A percentile compares a stretch with the other conserved stretches of the same genome.
Conservation (phyloP, 768 basidiomycete genomes). For the Austroboletus festivus region DNA sequence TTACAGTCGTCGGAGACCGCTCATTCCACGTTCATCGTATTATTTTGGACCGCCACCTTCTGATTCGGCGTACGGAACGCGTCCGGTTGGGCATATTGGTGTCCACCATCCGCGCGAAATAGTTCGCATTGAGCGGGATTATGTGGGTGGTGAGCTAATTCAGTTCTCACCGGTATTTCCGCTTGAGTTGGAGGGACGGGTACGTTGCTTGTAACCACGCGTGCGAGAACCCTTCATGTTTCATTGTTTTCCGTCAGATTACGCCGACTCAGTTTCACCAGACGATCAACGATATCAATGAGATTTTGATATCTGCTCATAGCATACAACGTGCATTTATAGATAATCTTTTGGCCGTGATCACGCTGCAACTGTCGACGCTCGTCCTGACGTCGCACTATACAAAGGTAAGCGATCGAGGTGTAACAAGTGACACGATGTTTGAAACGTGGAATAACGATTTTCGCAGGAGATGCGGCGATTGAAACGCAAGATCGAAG, state of each 20-base stretch:
- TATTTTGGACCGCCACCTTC: constrained; percentile 77
- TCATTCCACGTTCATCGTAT: constrained; percentile 78
- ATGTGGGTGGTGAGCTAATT: constrained; percentile 81
- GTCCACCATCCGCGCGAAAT: constrained; percentile 90
- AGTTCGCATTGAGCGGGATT: constrained; percentile 89
- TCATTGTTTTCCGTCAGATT: constrained; percentile 49
- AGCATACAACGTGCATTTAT: constrained; percentile 67
- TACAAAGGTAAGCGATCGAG: constrained; percentile 56
- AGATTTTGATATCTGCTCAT: constrained; percentile 81
- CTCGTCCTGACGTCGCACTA: constrained; percentile 74
- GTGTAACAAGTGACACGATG: not conserved
- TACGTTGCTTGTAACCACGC: constrained; percentile 37
- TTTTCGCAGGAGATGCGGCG: constrained; percentile 69
- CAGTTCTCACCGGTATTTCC: constrained; percentile 91
- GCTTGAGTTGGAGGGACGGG: constrained; percentile 89
- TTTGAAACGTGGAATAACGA: constrained; percentile 3
- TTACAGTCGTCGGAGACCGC: constrained; percentile 36
- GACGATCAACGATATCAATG: constrained; percentile 89
- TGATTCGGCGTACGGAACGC: constrained; percentile 78
- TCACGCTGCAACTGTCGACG: constrained; percentile 78
- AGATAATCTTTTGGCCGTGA: constrained; percentile 76
- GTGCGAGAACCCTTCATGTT: not conserved
- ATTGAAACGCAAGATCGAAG: constrained; percentile 58
- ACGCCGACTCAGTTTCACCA: constrained; percentile 88
- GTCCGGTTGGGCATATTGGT: constrained; percentile 82